A percentile compares a stretch with the other conserved stretches of the same genome.
These are phyloP conservation scores for Tetrapisispora namnaoensis DNA, from an alignment of 805 yeast genomes.

Conservation along the genomic window DNA sequence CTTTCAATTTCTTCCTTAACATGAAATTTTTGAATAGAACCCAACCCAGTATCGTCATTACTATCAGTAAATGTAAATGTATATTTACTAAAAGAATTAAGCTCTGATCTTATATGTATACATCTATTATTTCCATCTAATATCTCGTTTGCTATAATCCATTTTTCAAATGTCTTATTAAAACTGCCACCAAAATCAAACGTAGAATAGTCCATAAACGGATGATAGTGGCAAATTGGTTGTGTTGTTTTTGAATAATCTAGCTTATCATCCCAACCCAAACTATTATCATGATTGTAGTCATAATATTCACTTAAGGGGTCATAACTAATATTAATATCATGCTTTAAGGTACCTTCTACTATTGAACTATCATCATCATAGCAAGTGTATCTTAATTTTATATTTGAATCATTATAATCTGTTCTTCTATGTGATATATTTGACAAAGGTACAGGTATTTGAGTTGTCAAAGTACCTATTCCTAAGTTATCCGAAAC, in stretches of 20 bases:
- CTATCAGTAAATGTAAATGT: neutral
- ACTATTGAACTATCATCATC: conserved; percentile 7
- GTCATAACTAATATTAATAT: neutral
- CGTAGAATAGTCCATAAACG: neutral
- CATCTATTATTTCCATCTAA: neutral
- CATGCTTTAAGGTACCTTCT: conserved; percentile 1
- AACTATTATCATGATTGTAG: neutral
- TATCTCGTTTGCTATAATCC: neutral
- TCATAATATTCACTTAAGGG: neutral
- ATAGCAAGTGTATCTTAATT: conserved; percentile 16
- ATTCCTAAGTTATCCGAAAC: conserved; percentile 19
- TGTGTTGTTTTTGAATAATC: neutral
- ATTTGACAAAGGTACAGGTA: conserved; percentile 20
- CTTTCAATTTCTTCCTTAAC: neutral
- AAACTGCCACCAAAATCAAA: neutral
- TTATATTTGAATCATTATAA: conserved; percentile 1
- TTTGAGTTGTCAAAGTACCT: conserved; percentile 19
- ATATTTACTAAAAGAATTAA: neutral
- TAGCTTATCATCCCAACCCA: neutral
- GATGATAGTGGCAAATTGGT: neutral
- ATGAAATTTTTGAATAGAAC: no score
- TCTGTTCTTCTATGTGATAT: conserved; percentile 8
- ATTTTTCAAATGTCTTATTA: neutral
- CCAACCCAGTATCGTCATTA: neutral
- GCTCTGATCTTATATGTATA: neutral